Evolutionary conservation across 352 stramenopile species (phyloP), one percentile per base, ranked within the genome.

Genomic region (Pythium coloratum): DNA sequence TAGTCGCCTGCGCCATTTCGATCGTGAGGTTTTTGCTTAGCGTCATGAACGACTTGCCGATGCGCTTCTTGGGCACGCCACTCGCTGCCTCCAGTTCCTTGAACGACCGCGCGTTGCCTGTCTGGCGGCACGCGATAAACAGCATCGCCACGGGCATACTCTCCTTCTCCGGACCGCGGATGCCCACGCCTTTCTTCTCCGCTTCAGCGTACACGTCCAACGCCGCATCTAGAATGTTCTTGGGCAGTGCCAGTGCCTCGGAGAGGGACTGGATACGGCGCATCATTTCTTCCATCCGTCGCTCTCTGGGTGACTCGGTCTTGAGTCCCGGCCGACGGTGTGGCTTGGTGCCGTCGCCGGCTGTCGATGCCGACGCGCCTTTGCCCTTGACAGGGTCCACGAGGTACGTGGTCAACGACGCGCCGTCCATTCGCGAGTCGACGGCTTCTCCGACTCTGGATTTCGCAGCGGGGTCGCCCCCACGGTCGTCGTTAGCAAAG

Each of bases 401-500:
- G 24, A 94, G 74, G 61, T 82, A 91, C 53, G 83, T 90, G 40
- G 83, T 78, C 57, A 94, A 72, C 59, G 82, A 88, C 34, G 84
- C 53, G 34, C 78, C 76, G 62, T 91, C 67, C 24, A 94, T 69
- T 13, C 86, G 81, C 55, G 70, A 66, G 68, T 94, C 86, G 28
- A 82, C 69, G 50, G 74, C 73, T 70, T 91, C 82, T 62, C 86
- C 86, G 64, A 94, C 84, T 67, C 86, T 86, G 76, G 81, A 91
- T 89, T 91, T 91, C 47, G 76, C 81, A 86, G 74, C 81, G 67
- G 78, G 72, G 69, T 91, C 82, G 74, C 82, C 86, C 72, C 84
- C 81, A 70, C 84, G 84, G 68, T 94, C 86, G 82, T 94, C 86
- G 75, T 94, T 92, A 84, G 82, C 82, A 91, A 91, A 94, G 58